These are phyloP conservation scores for Paecilomyces niveus DNA, from an alignment of 2,329 filamentous ascomycete species.

Conservation along the genomic window DNA sequence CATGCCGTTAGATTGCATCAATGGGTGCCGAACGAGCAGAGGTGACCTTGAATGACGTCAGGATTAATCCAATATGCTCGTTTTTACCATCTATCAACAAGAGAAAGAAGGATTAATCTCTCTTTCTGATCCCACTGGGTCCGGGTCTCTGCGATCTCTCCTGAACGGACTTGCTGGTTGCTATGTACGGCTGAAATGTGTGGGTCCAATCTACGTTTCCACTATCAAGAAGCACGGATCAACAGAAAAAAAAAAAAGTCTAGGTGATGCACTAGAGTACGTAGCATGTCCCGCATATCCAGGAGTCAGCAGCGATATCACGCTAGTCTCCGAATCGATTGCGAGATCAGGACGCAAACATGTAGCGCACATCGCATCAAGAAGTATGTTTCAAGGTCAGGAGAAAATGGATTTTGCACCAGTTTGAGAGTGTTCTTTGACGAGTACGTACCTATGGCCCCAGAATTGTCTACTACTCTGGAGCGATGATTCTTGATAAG, in stretches of 20 bases:
- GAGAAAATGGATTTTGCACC: not conserved
- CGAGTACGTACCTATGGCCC: not conserved
- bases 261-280: not conserved
- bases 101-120: not conserved
- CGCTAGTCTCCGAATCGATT: not conserved
- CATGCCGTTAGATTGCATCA: not conserved
- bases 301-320: not conserved
- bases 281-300: not conserved
- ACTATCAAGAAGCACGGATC: not conserved
- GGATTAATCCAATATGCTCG: not conserved
- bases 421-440: not conserved
- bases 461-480: not conserved
- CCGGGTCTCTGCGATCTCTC: not conserved
- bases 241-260: not conserved
- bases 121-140: not conserved
- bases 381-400: not conserved
- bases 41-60: not conserved
- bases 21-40: not conserved
- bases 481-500: not conserved
- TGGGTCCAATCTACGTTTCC: not conserved
- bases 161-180: not conserved
- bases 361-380: not conserved
- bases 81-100: not conserved
- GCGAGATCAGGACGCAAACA: not conserved
- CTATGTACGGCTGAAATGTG: not conserved